Base-by-base conservation (phyloP, 2,329 filamentous ascomycete species). In the Monosporascus sp. region DNA sequence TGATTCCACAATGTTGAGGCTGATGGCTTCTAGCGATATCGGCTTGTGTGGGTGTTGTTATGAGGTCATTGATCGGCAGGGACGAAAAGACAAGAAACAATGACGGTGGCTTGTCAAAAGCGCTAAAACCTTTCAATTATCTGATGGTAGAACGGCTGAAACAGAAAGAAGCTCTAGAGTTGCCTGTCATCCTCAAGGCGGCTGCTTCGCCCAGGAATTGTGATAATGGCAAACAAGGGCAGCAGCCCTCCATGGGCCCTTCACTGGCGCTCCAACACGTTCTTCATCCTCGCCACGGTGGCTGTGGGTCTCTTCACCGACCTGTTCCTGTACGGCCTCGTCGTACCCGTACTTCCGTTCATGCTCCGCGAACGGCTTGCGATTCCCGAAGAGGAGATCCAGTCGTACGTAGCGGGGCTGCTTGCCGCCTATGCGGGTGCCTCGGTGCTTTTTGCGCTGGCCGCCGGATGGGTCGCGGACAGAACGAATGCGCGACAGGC, bases 231-330 rank as follows among this genome's bases (percentile, higher is more conserved):
- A n/a, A 46, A 46, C 15, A 46, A 46, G 24, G 14, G 17, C 27
- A 56, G 39, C 5, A 50, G 11, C 41, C 61, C 52, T 2, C 65
- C 64, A 8, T 58, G 57, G 49, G 61, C 44, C 18, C 58, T 69
- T 7, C 55, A 52, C 24, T 81, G 78, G 75, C 76, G 83, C n/a
- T 83, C 81, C 11, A 80, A 76, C 50, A 80, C 78, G 2, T 60
- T 75, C 46, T 85, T 86, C 69, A 83, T 85, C 57, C 64, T 83
- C 39, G 66, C 73, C 6, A 84, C 81, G 2, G 79, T 85, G 14
- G 75, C 72, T 3, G 66, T 80, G 20, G 79, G 76, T 44, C 72
- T 81, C 2, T 83, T 82, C 60, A 80, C 78, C 0, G 81, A 84
- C 60, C 67, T 84, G 14, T 84, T 84, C 62, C 72, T 84, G 1